Conservation (phyloP, 345 rosid genomes). For the Populus ilicifolia region DNA sequence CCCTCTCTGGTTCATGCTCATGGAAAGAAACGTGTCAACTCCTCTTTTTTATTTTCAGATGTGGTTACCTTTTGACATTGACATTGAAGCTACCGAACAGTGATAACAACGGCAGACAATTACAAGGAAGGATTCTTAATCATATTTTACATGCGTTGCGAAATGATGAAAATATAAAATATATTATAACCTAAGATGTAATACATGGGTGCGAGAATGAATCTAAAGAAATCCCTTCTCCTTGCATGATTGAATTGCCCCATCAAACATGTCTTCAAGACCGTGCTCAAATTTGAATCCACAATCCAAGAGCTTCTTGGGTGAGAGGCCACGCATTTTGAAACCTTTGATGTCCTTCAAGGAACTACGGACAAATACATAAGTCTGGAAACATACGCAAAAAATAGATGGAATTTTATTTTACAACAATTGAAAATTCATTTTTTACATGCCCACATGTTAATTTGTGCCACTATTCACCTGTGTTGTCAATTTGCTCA, state of each 20-base stretch:
- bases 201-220: too few species aligned
- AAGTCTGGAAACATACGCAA: background rate
- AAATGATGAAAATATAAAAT: too few species aligned
- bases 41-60: background rate
- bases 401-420: too few species aligned
- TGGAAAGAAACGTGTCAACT: background rate
- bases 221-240: conserved; percentile 33
- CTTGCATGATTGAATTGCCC: conserved; percentile 39
- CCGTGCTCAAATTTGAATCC: conserved; percentile 48
- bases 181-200: too few species aligned
- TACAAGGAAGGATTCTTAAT: too few species aligned
- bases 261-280: conserved; percentile 36
- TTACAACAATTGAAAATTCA: too few species aligned
- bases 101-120: too few species aligned
- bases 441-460: too few species aligned
- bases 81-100: too few species aligned
- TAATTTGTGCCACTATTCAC: too few species aligned
- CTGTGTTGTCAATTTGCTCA: too few species aligned
- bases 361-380: background rate
- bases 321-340: conserved; percentile 19
- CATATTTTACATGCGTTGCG: too few species aligned
- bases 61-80: background rate
- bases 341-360: conserved; percentile 17
- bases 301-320: conserved; percentile 41
- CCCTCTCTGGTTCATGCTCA: background rate